These are phyloP conservation scores for Pneumocystis carinii DNA, from an alignment of 1,139 yeast genomes.

Conservation along the genomic window DNA sequence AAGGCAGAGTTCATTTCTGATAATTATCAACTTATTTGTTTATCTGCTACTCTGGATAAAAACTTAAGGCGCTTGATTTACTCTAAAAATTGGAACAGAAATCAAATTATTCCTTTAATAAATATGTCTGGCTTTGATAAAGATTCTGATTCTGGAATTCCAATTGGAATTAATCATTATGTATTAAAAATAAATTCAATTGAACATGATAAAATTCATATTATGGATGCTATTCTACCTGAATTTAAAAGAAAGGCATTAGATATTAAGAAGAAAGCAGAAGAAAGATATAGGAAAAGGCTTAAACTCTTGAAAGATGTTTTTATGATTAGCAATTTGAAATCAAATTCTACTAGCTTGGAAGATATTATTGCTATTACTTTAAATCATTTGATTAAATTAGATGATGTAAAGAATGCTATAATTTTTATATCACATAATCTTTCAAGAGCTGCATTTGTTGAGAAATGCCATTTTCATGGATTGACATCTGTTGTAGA, in stretches of 20 bases:
- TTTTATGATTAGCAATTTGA: neutral
- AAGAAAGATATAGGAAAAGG: neutral
- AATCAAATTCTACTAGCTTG: neutral
- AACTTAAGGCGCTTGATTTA: neutral
- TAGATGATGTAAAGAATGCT: neutral
- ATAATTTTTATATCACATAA: neutral
- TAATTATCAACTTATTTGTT: neutral
- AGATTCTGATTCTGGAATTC: neutral
- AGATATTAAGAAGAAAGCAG: neutral
- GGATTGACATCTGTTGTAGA: neutral
- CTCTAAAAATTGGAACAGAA: neutral
- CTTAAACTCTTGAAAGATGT: neutral
- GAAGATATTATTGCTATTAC: neutral
- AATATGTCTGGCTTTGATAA: neutral
- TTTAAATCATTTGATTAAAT: neutral
- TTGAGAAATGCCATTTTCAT: neutral
- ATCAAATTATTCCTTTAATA: neutral
- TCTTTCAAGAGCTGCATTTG: neutral
- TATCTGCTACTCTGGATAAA: neutral
- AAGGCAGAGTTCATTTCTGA: neutral
- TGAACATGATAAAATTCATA: neutral
- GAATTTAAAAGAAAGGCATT: neutral
- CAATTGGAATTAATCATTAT: neutral
- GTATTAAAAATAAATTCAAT: neutral
- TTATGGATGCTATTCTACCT: conserved; percentile 1